phyloP scores from a whole-genome alignment of 2,329 filamentous ascomycete species.

The Apiospora phragmitis region DNA sequence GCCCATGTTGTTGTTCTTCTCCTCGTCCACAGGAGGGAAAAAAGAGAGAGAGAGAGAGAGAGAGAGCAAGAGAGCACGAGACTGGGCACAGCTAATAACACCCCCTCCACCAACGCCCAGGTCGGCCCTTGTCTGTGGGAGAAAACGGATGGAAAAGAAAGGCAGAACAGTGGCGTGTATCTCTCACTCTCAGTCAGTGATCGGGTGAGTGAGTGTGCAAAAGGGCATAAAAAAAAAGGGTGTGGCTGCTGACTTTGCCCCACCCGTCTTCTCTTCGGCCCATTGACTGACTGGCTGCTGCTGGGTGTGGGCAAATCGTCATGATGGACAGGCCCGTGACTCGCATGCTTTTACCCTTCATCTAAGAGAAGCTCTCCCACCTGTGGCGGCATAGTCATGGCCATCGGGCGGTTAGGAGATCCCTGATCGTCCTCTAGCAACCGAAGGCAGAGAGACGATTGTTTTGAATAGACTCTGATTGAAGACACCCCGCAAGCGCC shows the following conservation, averaged over 20 bases:
- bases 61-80: background rate
- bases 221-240: background rate
- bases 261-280: conserved; percentile 28
- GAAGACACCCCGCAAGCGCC: conserved; percentile 2
- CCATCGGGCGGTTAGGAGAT: conserved; percentile 6
- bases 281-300: conserved; percentile 20
- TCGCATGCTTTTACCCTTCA: conserved; percentile 31
- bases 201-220: background rate
- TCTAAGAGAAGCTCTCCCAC: conserved; percentile 10
- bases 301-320: conserved; percentile 31
- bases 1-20: background rate
- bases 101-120: background rate
- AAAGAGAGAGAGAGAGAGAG: no score
- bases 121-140: background rate
- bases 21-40: background rate
- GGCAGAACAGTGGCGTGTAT: conserved; percentile 4
- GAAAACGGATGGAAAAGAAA: background rate
- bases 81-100: background rate
- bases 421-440: background rate
- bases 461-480: conserved; percentile 11
- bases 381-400: conserved; percentile 13
- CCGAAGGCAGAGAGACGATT: background rate
- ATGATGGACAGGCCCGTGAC: conserved; percentile 34
- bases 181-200: background rate
- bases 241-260: conserved; percentile 30